A percentile compares a stretch with the other conserved stretches of the same genome.
These are phyloP conservation scores for Flaveria sonorensis DNA, from an alignment of 129 eudicot species.

Conservation along the genomic window DNA sequence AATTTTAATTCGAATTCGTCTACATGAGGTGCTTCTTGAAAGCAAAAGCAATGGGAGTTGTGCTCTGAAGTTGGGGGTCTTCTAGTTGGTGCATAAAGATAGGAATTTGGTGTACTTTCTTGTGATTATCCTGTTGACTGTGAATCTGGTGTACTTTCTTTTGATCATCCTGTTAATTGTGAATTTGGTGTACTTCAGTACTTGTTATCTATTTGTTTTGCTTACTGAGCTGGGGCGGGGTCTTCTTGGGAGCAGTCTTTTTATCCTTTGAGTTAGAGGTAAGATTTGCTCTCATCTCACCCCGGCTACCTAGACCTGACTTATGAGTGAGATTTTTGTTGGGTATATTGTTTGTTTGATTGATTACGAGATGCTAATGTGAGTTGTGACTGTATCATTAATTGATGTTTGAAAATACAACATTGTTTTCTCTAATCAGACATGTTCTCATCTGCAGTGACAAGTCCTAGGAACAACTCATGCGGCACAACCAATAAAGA, in stretches of 20 bases:
- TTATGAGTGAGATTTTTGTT: no score
- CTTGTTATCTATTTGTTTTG: no score
- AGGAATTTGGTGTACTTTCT: neutral
- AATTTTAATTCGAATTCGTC: neutral
- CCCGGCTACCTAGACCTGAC: no score
- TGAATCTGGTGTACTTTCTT: no score
- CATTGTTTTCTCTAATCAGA: neutral
- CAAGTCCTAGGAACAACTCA: neutral
- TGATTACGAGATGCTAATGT: neutral
- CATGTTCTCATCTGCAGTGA: constrained; percentile 27
- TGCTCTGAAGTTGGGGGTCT: neutral
- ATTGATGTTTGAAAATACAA: neutral
- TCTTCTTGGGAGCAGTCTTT: no score
- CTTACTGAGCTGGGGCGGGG: no score
- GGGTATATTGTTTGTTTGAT: neutral
- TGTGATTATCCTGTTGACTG: neutral
- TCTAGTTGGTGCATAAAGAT: neutral
- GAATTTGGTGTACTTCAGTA: no score
- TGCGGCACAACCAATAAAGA: neutral
- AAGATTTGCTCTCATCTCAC: no score
- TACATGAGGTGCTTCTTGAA: neutral
- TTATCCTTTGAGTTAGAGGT: no score
- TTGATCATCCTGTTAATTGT: no score
- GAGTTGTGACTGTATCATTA: neutral
- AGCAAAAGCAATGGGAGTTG: constrained; percentile 8